phyloP scores from a whole-genome alignment of 441 rosid genomes.

The Isatis lusitanica region DNA sequence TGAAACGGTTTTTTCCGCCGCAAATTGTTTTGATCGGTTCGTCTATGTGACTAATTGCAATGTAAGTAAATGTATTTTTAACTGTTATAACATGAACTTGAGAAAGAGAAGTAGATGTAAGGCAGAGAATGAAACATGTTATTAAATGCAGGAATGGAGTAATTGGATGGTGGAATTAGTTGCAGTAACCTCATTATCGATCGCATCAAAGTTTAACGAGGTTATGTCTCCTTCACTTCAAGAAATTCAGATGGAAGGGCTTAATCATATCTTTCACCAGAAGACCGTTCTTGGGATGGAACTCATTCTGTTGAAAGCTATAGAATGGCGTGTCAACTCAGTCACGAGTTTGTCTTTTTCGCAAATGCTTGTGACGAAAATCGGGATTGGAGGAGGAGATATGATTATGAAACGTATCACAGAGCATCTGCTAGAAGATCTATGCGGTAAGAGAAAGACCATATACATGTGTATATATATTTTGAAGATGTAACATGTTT shows the following conservation, averaged over 20 bases:
- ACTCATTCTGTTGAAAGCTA: conserved; percentile 42
- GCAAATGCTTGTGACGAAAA: conserved; percentile 39
- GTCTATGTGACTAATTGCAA: conserved; percentile 50
- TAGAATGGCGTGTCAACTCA: conserved; percentile 64
- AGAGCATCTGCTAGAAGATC: conserved; percentile 43
- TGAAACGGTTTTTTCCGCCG: conserved; percentile 62
- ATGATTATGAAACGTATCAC: conserved; percentile 37
- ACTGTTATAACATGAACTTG: background rate
- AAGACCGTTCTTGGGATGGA: conserved; percentile 64
- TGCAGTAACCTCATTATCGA: conserved; percentile 59
- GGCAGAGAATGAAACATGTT: background rate
- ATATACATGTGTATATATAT: background rate
- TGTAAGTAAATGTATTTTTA: conserved; percentile 37
- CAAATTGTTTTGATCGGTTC: conserved; percentile 72
- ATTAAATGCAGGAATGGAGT: conserved; percentile 49
- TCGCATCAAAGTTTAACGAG: conserved; percentile 69
- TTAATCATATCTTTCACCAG: conserved; percentile 52
- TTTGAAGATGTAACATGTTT: background rate
- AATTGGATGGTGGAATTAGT: conserved; percentile 74
- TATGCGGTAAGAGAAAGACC: conserved; percentile 45
- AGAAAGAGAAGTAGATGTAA: background rate
- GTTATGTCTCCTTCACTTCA: conserved; percentile 44
- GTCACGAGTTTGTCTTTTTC: conserved; percentile 56
- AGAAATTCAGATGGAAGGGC: conserved; percentile 68
- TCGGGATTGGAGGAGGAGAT: conserved; percentile 13